These are phyloP conservation scores for Eleusine indica DNA, from an alignment of 176 grass and related monocot genomes.

Conservation along the genomic window DNA sequence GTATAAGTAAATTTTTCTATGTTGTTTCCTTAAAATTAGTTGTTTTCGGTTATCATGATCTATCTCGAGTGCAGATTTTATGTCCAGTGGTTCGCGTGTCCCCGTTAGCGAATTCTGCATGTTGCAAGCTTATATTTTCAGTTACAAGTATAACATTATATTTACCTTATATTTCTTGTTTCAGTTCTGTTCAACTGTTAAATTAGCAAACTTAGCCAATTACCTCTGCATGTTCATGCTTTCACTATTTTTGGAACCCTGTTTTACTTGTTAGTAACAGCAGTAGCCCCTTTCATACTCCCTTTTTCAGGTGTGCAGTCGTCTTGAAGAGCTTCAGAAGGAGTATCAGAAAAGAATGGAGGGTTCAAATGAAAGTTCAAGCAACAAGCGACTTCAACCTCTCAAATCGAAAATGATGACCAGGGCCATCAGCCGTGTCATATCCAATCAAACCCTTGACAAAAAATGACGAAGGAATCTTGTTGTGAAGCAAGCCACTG, in stretches of 20 bases:
- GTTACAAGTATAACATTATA: not conserved
- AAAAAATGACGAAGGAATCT: constrained; percentile 24
- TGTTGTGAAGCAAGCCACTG: not conserved
- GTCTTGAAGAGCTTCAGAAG: constrained; percentile 68
- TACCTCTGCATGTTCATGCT: not conserved
- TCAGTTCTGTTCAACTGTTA: not conserved
- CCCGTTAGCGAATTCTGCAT: not conserved
- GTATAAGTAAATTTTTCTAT: not conserved
- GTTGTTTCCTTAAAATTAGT: not conserved
- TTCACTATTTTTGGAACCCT: constrained; percentile 7
- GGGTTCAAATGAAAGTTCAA: constrained; percentile 45
- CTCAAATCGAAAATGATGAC: constrained; percentile 55
- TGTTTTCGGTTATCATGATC: not conserved
- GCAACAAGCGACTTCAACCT: constrained; percentile 48
- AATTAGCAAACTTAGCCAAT: not conserved
- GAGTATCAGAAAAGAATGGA: constrained; percentile 60
- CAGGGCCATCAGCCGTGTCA: constrained; percentile 49
- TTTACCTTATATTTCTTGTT: not conserved
- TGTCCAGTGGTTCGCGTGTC: not conserved
- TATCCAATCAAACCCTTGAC: constrained; percentile 42
- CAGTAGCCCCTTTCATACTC: not conserved
- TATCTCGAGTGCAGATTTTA: not conserved
- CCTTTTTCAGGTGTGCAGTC: constrained; percentile 62
- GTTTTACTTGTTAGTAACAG: not conserved
- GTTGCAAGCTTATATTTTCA: not conserved